Evolutionary conservation across 768 basidiomycete species (phyloP).

Genomic region (Pleurotus tuoliensis): DNA sequence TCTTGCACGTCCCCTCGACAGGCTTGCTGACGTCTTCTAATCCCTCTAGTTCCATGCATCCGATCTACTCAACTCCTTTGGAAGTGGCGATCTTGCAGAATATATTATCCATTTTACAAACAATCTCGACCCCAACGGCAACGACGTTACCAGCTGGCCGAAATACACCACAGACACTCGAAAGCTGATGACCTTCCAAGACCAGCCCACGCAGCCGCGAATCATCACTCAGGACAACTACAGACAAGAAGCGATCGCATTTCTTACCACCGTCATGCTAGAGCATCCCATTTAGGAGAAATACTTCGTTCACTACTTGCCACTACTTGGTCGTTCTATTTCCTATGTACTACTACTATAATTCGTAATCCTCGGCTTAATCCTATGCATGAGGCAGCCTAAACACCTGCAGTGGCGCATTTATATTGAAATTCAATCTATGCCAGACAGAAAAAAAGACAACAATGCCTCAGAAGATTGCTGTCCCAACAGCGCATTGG

Average conservation of each 20-base stretch:
- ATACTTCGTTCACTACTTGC: too few species aligned
- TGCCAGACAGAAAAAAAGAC: too few species aligned
- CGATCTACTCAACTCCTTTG: constrained; percentile 28
- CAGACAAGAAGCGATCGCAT: neutral
- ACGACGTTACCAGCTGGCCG: constrained; percentile 25
- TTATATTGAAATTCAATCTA: too few species aligned
- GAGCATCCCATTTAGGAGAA: neutral
- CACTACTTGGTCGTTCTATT: too few species aligned
- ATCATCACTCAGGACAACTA: neutral
- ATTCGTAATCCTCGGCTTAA: too few species aligned
- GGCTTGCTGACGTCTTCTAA: neutral
- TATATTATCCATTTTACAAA: constrained; percentile 32
- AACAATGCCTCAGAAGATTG: too few species aligned
- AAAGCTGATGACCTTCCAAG: neutral
- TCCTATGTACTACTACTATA: too few species aligned
- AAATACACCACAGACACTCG: constrained; percentile 16
- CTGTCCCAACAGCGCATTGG: too few species aligned
- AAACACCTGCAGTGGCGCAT: too few species aligned
- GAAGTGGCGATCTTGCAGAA: constrained; percentile 25
- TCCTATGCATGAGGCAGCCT: too few species aligned
- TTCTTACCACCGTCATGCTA: neutral
- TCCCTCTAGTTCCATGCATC: constrained; percentile 26
- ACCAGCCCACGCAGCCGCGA: neutral
- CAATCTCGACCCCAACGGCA: constrained; percentile 31
- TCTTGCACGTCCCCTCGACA: neutral